Evolutionary conservation across 1,284 basidiomycete genomes (phyloP), one percentile per base, ranked within the genome.

Genomic region (Wolfiporia cocos): DNA sequence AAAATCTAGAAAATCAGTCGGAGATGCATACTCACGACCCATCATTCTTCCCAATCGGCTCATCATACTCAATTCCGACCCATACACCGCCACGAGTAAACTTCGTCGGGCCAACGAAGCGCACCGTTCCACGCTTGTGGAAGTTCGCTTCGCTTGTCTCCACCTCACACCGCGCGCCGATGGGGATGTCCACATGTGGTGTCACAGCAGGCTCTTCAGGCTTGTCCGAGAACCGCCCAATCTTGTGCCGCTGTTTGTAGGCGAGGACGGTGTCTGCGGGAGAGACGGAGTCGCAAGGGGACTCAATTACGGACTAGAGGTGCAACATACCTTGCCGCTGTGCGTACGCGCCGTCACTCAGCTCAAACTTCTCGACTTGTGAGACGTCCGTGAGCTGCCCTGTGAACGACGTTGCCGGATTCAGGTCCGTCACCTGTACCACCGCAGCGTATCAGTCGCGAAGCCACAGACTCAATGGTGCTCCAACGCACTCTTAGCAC

Each of bases 51-150:
- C 95, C 94, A 10, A 92, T 75, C 1, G 96, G 95, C 57, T 98
- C 96, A 59, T 99, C 96, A 55, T 95, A 91, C 63, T 96, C 90
- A 5, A 99, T 73, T 1, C 95, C 96, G 2, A 98, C 76, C 95
- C 95, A 98, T 0, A 78, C 59, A 0, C 85, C 84, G 1, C 66
- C 63, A 47, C 72, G 79, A 24, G 80, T 80, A 56, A 98, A 96
- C 41, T 74, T 70, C 0, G 93, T 91, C 20, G 67, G 59, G 0
- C 96, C 96, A 10, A 94, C 81, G 55, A 84, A 99, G 7, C 83
- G 73, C 18, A 99, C 81, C 0, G 82, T 85, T 0, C 95, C 95
- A 20, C 91, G 75, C 53, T 91, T 84, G 41, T 74, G 76, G 39
- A 91, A 65, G 3, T 73, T 80, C 20, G 75, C 70, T 40, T 85